Base-by-base conservation (phyloP, 2,329 filamentous ascomycete species). In the Leptographium radiaticola region DNA sequence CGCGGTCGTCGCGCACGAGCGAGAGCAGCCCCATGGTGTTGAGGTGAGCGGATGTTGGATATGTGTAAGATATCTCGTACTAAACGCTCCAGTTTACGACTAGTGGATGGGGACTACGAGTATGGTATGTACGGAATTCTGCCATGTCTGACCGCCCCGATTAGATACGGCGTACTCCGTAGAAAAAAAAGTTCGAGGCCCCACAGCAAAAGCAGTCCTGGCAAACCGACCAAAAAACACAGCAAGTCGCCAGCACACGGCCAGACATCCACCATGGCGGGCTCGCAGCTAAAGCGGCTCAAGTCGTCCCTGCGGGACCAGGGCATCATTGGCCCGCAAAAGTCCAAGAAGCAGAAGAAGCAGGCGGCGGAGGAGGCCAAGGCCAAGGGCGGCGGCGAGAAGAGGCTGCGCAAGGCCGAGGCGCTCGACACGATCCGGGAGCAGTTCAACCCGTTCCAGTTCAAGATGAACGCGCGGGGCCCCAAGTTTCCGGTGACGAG, bases 371-470 rank as follows among this genome's bases (percentile, higher is more conserved):
- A 83, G 67, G 81, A 81, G 68, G 79, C 77, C 51, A 81, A 79
- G 54, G 77, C 76, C 58, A 48, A 53, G n/a, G 42, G 55, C 51
- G 80, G 78, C 58, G 72, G 71, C 61, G 84, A 91, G 63, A 87
- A 89, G 68, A 83, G 87, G 56, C 77, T 88, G 31, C 81, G 89
- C 66, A 81, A 86, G 64, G 80, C 85, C 64, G 84, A 82, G 54
- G 87, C 89, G 16, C 76, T 98, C 58, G 83, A 87, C 62, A 81
- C 80, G 55, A 96, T 98, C 66, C 86, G 93, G 65, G 90, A 97
- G 64, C 86, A 90, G 61, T 97, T 97, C 79, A 98, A 98, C 67
- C 93, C 93, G 0, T 98, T 98, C 69, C 93, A 98, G 65, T 80
- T 95, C 66, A 94, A 94, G 69, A 81, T 86, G 55, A 82, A 85